Evolutionary conservation across 2,329 filamentous ascomycete species (phyloP).

Genomic region (Talaromyces islandicus): DNA sequence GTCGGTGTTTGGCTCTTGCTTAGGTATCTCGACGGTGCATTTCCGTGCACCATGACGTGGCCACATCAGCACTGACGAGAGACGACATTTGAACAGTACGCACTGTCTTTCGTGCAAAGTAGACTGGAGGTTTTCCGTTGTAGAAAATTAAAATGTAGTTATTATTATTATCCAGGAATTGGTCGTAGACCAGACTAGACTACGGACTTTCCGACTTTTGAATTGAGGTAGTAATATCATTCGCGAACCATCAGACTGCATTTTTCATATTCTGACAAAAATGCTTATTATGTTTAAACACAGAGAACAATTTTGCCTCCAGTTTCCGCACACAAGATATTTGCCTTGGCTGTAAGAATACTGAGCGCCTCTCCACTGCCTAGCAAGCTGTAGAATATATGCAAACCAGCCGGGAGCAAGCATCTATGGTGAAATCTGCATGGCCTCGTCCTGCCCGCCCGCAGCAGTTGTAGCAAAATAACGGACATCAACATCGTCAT

Average conservation of each 20-base stretch:
- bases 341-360: background rate
- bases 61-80: background rate
- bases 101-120: too few species aligned
- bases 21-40: background rate
- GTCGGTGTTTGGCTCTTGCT: background rate
- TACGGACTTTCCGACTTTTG: background rate
- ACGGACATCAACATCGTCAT: constrained; percentile 95
- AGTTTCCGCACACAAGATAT: background rate
- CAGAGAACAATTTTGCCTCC: background rate
- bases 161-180: background rate
- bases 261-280: constrained; percentile 21
- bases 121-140: background rate
- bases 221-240: constrained; percentile 6
- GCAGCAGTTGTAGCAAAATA: constrained; percentile 94
- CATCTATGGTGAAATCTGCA: constrained; percentile 47
- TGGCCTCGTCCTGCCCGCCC: constrained; percentile 47
- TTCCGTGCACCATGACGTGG: background rate
- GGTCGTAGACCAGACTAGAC: background rate
- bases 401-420: background rate
- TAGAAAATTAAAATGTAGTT: background rate
- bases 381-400: background rate
- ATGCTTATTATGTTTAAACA: constrained; percentile 30
- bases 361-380: background rate
- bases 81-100: background rate
- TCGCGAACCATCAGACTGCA: constrained; percentile 27